A percentile compares a stretch with the other conserved stretches of the same genome.
These are phyloP conservation scores for Curvularia spicifera DNA, from an alignment of 2,329 filamentous ascomycete genomes.

Conservation along the genomic window DNA sequence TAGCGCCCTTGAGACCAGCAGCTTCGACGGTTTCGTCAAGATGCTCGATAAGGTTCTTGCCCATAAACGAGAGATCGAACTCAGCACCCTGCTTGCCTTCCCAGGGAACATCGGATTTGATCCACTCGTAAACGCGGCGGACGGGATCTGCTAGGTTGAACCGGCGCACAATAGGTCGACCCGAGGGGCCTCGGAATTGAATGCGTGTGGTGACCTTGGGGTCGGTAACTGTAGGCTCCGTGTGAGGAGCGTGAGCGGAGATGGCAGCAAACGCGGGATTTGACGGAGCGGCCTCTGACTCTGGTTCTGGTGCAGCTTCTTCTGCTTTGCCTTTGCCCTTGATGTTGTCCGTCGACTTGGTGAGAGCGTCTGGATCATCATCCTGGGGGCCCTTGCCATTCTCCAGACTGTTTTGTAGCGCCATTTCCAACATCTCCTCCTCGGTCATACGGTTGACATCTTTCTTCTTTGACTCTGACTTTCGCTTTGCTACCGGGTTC, in stretches of 20 bases:
- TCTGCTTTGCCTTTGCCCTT: conserved; percentile 55
- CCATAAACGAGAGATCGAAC: conserved; percentile 90
- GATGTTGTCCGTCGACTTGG: conserved; percentile 67
- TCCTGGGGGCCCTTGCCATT: conserved; percentile 62
- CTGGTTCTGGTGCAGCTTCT: conserved; percentile 22
- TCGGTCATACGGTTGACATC: conserved; percentile 92
- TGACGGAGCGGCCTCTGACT: conserved; percentile 21
- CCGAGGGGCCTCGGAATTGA: conserved; percentile 77
- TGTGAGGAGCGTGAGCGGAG: conserved; percentile 73
- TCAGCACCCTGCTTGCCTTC: conserved; percentile 78
- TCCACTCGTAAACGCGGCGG: conserved; percentile 89
- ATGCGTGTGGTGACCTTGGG: conserved; percentile 81
- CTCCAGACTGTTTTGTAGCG: conserved; percentile 84
- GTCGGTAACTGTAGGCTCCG: conserved; percentile 72
- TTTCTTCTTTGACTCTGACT: conserved; percentile 72
- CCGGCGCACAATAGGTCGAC: conserved; percentile 82
- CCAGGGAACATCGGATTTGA: conserved; percentile 81
- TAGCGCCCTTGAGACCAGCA: conserved; percentile 87
- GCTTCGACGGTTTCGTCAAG: conserved; percentile 78
- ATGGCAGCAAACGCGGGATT: conserved; percentile 71
- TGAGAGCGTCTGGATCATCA: conserved; percentile 86
- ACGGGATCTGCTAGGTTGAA: conserved; percentile 80
- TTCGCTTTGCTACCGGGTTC: conserved; percentile 86
- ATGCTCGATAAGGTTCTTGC: conserved; percentile 79
- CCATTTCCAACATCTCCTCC: conserved; percentile 96